These are phyloP conservation scores for Periconia sp. DNA, from an alignment of 2,329 filamentous ascomycete genomes.

Conservation along the genomic window DNA sequence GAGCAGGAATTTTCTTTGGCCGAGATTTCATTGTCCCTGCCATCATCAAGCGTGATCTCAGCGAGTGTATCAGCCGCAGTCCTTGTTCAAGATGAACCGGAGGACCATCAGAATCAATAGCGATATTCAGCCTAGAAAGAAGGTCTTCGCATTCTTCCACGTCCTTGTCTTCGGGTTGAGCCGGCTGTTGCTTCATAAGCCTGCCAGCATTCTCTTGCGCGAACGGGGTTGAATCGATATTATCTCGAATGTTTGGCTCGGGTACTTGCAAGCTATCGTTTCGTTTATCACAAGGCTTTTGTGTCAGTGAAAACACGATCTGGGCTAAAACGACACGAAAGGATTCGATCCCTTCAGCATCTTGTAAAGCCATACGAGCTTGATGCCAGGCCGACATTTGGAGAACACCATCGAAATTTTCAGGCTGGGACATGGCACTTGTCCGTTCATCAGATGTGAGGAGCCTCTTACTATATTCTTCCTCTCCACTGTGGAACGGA, in stretches of 20 bases:
- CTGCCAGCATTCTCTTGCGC: no score
- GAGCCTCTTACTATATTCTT: no score
- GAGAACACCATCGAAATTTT: constrained; percentile 45
- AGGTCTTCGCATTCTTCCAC: constrained; percentile 35
- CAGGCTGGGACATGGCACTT: neutral
- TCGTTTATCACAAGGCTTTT: constrained; percentile 43
- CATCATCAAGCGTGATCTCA: constrained; percentile 38
- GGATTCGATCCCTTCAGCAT: constrained; percentile 49
- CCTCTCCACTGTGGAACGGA: constrained; percentile 29
- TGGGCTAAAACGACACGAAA: constrained; percentile 54
- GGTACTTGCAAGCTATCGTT: no score
- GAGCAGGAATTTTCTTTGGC: constrained; percentile 12
- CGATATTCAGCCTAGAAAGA: constrained; percentile 37
- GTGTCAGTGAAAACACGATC: constrained; percentile 54
- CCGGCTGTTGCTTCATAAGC: no score
- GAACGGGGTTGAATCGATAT: no score
- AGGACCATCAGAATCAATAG: constrained; percentile 43
- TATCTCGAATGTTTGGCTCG: no score
- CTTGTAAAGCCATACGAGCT: constrained; percentile 47
- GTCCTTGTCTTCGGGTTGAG: constrained; percentile 13
- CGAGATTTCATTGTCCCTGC: constrained; percentile 14
- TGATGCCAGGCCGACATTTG: constrained; percentile 52
- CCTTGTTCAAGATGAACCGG: constrained; percentile 50
- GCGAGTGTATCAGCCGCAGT: constrained; percentile 47
- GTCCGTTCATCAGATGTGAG: no score